phyloP scores from a whole-genome alignment of 176 grass and related monocot genomes.

The Eragrostis curvula region DNA sequence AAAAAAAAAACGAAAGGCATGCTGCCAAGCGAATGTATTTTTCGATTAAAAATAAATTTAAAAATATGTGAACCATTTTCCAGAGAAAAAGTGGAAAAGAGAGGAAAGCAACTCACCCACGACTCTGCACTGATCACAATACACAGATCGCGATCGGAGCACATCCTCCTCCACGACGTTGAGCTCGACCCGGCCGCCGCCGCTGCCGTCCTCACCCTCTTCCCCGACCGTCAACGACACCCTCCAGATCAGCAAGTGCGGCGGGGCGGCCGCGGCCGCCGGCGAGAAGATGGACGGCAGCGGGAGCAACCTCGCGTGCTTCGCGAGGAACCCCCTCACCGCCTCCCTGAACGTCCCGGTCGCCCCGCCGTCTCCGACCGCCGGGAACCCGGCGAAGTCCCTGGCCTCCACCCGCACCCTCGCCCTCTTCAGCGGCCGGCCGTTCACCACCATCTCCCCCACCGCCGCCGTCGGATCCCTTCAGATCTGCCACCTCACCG shows the following conservation, averaged over 20 bases:
- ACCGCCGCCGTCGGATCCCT: constrained; percentile 52
- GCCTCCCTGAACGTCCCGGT: constrained; percentile 75
- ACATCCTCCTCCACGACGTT: constrained; percentile 93
- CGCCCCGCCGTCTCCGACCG: constrained; percentile 49
- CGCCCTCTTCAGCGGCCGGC: constrained; percentile 86
- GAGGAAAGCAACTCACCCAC: constrained; percentile 76
- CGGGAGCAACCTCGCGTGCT: constrained; percentile 64
- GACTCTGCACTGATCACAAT: constrained; percentile 98
- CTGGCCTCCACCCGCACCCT: constrained; percentile 63
- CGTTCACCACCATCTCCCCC: constrained; percentile 91
- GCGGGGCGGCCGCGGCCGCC: constrained; percentile 56
- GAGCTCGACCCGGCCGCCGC: constrained; percentile 59
- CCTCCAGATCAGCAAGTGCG: constrained; percentile 78
- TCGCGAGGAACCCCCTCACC: constrained; percentile 75
- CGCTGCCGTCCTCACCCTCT: constrained; percentile 33
- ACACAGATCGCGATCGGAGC: constrained; percentile 82
- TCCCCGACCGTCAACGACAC: constrained; percentile 62
- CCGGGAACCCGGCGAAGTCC: constrained; percentile 51
- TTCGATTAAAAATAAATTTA: not conserved
- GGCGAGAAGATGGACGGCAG: constrained; percentile 69
- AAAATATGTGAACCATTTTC: not conserved
- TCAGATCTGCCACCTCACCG: constrained; percentile 37
- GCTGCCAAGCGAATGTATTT: not conserved
- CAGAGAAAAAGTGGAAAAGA: not conserved
- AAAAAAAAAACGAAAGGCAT: not conserved